These are phyloP conservation scores for Prunus mongolica DNA, from an alignment of 306 rosid genomes.

Conservation along the genomic window DNA sequence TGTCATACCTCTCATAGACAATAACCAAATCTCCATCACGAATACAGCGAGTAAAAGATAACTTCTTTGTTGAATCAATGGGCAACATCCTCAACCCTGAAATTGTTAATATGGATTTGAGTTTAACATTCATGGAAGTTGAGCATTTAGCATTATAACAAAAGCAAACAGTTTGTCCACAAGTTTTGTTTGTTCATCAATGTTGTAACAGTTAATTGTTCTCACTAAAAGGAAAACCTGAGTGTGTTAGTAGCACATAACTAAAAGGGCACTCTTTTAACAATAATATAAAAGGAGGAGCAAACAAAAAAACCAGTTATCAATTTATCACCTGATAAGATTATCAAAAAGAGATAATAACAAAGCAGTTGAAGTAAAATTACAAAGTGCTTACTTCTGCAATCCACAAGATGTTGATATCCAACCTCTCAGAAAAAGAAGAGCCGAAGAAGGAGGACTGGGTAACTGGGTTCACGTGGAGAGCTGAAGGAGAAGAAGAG, in stretches of 20 bases:
- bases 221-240: too few species aligned
- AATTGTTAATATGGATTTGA: not conserved
- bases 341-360: not conserved
- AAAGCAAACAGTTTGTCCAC: not conserved
- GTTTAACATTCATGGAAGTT: not conserved
- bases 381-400: not conserved
- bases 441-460: not conserved
- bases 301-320: not conserved
- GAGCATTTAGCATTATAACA: not conserved
- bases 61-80: slow-evolving; percentile 37
- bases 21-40: slow-evolving; percentile 67
- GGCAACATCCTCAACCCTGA: slow-evolving; percentile 53
- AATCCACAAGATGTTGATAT: not conserved
- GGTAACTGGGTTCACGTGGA: not conserved
- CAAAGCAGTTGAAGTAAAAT: not conserved
- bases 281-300: not conserved
- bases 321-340: not conserved
- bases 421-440: not conserved
- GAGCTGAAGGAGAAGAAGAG: not conserved
- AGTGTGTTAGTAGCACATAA: not conserved
- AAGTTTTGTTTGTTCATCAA: not conserved
- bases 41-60: slow-evolving; percentile 59
- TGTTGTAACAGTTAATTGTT: too few species aligned
- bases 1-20: slow-evolving; percentile 74
- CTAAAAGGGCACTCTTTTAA: not conserved